Base-by-base conservation (phyloP, 805 yeast species). In the Zygosaccharomyces kombuchaensis region DNA sequence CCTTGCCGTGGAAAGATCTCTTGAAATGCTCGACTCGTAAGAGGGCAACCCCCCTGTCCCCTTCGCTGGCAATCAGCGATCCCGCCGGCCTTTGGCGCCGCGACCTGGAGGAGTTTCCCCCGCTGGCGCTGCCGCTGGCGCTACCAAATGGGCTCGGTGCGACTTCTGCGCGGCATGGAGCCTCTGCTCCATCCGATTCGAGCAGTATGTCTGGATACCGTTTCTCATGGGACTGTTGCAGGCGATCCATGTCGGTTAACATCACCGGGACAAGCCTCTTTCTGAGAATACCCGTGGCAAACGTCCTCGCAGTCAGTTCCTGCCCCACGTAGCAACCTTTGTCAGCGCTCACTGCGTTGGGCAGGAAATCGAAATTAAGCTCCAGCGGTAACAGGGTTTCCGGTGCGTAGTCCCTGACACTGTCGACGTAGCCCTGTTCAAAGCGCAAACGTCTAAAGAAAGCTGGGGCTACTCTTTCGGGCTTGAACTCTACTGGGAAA, bases 251-350 rank as follows among this genome's bases (percentile, higher is more conserved):
- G 36, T 55, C 46, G 2, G 32, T 41, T 6, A 64, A 34, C 36
- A 69, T 71, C 1, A 83, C 80, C 0, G 98, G 97, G 38, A 87
- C 78, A 2, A 88, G 70, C 45, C 98, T 71, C 57, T 90, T 89
- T 25, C 95, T 73, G n/a, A 90, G 77, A 1, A 82, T 77, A 2
- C 96, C 96, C 26, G 84, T 81, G 49, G 86, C 87, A 58, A 76
- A 82, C 0, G 97, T 84, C 56, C 99, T 76, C 13, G 90, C 88
- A 0, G 97, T 90, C 42, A 93, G 71, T 62, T 93, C 99, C 66
- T 93, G 99, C 1, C 99, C 99, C 12, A 88, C 82, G 57, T 93
- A 93, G 62, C 99, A 93, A 1, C 99, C 99, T 64, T 93, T 93
- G 52, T 88, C 83, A 42, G 83, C 78, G 44, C 91, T 87, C 10